Conservation (phyloP, 257 asterid genomes). For the Ajuga chamaepitys region DNA sequence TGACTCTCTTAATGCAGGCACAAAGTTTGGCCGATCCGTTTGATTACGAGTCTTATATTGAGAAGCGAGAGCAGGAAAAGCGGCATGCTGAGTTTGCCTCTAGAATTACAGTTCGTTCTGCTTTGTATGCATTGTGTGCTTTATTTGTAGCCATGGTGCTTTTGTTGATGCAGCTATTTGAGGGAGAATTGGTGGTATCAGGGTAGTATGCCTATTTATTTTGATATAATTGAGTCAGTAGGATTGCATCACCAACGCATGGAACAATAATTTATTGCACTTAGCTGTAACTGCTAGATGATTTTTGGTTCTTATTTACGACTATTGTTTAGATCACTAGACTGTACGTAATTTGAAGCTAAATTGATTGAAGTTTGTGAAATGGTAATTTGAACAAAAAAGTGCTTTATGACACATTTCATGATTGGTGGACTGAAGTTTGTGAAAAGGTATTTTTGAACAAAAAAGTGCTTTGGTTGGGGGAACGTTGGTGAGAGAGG, state of each 20-base stretch:
- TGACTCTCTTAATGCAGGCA: conserved; percentile 47
- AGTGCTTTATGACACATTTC: too few species aligned
- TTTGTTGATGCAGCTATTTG: neutral
- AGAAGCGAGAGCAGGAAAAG: conserved; percentile 67
- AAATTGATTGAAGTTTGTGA: neutral
- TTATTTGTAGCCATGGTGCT: neutral
- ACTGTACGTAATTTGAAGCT: neutral
- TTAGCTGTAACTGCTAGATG: neutral
- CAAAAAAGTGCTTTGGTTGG: too few species aligned
- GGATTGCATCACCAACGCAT: neutral
- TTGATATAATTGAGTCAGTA: neutral
- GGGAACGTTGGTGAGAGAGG: neutral
- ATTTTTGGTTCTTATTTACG: neutral
- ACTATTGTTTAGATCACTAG: neutral
- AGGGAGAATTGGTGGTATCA: neutral
- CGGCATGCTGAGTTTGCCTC: conserved; percentile 41
- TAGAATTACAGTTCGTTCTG: conserved; percentile 71
- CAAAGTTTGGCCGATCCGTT: conserved; percentile 68
- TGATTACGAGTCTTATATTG: conserved; percentile 62
- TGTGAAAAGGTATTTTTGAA: too few species aligned
- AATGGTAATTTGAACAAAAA: too few species aligned
- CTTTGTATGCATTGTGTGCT: conserved; percentile 6
- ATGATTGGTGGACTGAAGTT: too few species aligned
- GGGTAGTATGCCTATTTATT: neutral
- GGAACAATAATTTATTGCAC: neutral